Base-by-base conservation (phyloP, 495 filamentous ascomycete species). In the Letharia lupina region DNA sequence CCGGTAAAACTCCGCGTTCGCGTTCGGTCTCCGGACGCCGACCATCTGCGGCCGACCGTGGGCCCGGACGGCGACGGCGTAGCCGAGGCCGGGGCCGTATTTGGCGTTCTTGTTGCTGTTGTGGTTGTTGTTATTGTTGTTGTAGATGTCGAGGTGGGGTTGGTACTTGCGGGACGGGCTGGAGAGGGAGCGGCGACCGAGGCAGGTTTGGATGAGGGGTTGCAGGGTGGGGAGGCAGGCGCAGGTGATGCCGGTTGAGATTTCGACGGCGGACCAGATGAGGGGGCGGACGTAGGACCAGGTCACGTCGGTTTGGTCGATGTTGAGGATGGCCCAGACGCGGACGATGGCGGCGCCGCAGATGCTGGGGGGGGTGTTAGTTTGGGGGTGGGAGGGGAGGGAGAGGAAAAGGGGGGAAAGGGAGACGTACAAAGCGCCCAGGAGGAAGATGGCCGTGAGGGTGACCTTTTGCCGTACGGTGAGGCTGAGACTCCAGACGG, bases 401-500 rank as follows among this genome's bases (percentile, higher is more conserved):
- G 28, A 4, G 0, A 18, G 6, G 18, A 20, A 4, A 9, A 6
- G 15, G 7, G 33, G 33, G 8, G 3, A 11, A 6, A 16, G 12
- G 13, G 16, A 18, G 33, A 57, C 54, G 31, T 57, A 57, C 54
- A 37, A 57, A 37, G 54, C 54, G 13, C 54, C 54, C 54, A 57
- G 5, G 0, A 57, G 33, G 33, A 57, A 57, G 2, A 57, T 57
- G 1, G 54, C 33, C 0, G 54, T 57, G 0, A 57, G 16, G 4
- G 54, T 33, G 31, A 40, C 18, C 33, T 57, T 57, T n/a, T 57
- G 54, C 33, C 54, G 12, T 7, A 57, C 2, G 1, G 54, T 57
- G 15, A 57, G 33, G 18, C 54, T 57, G 31, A 74, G 61, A 60
- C 48, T 50, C 68, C 73, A 73, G 6, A 74, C 60, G 12, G 66